These are phyloP conservation scores for Trifolium subterraneum DNA, from an alignment of 306 rosid genomes.

Conservation along the genomic window DNA sequence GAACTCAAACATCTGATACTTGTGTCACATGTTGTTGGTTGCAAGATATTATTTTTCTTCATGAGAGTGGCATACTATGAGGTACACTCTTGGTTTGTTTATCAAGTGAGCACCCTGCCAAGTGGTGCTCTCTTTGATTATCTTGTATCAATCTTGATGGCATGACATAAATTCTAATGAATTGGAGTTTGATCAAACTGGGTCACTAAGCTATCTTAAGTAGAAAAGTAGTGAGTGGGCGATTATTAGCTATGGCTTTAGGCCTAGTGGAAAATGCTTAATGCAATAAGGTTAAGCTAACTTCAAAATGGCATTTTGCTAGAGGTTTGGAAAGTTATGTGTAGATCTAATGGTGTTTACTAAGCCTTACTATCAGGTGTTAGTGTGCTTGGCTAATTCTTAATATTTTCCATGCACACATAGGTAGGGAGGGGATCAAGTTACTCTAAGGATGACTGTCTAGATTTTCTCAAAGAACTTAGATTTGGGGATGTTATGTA, in stretches of 20 bases:
- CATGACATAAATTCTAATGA: background rate
- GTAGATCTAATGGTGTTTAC: background rate
- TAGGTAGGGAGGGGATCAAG: background rate
- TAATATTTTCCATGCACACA: background rate
- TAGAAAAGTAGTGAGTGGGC: background rate
- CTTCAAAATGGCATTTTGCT: background rate
- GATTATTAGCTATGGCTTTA: constrained; percentile 4
- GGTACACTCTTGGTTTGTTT: background rate
- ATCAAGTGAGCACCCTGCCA: background rate
- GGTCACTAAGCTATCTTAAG: background rate
- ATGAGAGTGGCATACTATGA: background rate
- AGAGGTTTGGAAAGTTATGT: constrained; percentile 11
- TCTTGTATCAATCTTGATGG: background rate
- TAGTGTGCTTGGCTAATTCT: background rate
- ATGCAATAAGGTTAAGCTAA: background rate
- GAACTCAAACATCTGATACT: no score
- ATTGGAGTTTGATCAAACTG: constrained; percentile 2
- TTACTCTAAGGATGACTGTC: background rate
- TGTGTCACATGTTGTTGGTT: background rate
- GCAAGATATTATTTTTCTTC: background rate
- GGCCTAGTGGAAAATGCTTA: background rate
- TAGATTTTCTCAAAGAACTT: background rate
- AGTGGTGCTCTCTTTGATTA: background rate
- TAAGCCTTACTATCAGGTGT: background rate
- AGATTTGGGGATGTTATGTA: background rate